Evolutionary conservation across 176 grass and related monocot species (phyloP).

Genomic region (Cymbopogon citratus): DNA sequence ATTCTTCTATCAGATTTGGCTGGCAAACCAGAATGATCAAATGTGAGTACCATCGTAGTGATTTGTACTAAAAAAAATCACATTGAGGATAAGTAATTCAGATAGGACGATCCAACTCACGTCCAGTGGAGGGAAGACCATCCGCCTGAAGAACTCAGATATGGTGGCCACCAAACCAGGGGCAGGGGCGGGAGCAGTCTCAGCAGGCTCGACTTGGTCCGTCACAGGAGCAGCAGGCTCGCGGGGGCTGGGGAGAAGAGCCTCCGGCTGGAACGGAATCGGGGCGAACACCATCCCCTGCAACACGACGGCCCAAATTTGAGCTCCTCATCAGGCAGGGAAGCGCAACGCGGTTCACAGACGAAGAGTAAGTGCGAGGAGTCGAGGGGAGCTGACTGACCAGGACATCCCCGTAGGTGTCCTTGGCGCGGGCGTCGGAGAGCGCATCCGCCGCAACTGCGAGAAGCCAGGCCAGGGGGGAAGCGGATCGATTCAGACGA

Average conservation of each 20-base stretch:
- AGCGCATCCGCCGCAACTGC: slow-evolving; percentile 61
- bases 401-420: slow-evolving; percentile 69
- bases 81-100: neutral
- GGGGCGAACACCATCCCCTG: slow-evolving; percentile 87
- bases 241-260: slow-evolving; percentile 17
- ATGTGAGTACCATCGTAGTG: neutral
- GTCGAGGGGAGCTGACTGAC: slow-evolving; percentile 29
- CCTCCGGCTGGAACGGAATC: slow-evolving; percentile 65
- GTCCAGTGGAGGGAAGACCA: slow-evolving; percentile 47
- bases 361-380: neutral
- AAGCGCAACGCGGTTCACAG: neutral
- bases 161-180: slow-evolving; percentile 26
- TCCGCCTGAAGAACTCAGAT: slow-evolving; percentile 51
- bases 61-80: neutral
- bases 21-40: neutral
- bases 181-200: neutral
- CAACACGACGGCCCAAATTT: neutral
- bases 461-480: neutral
- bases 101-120: slow-evolving; percentile 30
- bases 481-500: neutral
- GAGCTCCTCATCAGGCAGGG: neutral
- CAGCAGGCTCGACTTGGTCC: slow-evolving; percentile 24
- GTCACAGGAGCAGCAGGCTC: slow-evolving; percentile 31
- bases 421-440: slow-evolving; percentile 66
- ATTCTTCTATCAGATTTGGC: neutral